Percentiles rank a stretch among this genome's conserved stretches.
Conservation (phyloP, 345 rosid species). For the Linum usitatissimum region DNA sequence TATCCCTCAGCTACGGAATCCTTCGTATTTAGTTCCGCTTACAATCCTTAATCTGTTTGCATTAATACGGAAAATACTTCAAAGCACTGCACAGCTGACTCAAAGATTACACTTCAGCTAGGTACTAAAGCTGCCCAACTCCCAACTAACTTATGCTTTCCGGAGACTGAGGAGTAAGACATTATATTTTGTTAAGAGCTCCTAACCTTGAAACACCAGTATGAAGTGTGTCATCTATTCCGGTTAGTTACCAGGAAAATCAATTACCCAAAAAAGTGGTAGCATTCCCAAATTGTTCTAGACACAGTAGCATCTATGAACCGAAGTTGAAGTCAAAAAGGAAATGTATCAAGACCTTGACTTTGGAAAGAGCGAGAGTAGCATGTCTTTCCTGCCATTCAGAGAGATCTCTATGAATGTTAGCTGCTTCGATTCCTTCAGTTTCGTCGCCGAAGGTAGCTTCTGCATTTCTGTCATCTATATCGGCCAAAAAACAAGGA, state of each 20-base stretch:
- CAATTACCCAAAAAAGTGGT: neutral
- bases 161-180: neutral
- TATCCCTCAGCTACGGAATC: neutral
- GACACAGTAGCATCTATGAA: neutral
- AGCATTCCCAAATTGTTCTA: neutral
- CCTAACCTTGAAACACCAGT: neutral
- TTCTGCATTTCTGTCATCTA: constrained; percentile 17
- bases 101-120: too few species aligned
- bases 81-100: too few species aligned
- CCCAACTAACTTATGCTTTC: too few species aligned
- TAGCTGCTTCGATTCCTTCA: constrained; percentile 14
- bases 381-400: constrained; percentile 85
- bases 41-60: neutral
- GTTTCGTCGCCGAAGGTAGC: constrained; percentile 20
- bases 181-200: too few species aligned
- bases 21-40: neutral
- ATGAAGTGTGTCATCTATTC: neutral
- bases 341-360: constrained; percentile 33
- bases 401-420: constrained; percentile 53
- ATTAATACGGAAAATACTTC: too few species aligned
- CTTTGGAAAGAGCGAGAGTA: constrained; percentile 44
- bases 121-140: too few species aligned
- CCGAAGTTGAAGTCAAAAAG: neutral
- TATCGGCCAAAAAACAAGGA: constrained; percentile 17
- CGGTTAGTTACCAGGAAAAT: too few species aligned